phyloP scores from a whole-genome alignment of 2,329 filamentous ascomycete genomes.

The Neoscytalidium dimidiatum region DNA sequence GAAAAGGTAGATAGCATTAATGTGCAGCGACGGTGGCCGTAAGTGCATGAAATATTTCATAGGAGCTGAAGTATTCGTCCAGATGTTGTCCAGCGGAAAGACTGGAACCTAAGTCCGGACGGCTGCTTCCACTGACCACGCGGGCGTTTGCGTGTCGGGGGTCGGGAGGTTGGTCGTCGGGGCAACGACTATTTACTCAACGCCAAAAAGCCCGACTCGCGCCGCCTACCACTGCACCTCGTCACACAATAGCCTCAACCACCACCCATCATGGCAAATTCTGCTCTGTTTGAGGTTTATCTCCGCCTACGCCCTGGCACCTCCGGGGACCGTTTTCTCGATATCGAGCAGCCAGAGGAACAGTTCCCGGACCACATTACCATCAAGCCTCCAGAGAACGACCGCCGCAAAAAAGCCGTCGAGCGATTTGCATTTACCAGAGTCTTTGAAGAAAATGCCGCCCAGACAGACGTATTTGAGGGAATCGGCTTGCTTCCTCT shows the following conservation, averaged over 20 bases:
- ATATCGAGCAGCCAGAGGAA: slow-evolving; percentile 62
- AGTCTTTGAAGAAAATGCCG: slow-evolving; percentile 85
- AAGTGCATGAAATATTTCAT: too few relatives aligned
- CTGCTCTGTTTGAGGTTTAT: slow-evolving; percentile 85
- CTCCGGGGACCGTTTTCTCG: slow-evolving; percentile 69
- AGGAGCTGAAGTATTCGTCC: too few relatives aligned
- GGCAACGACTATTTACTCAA: slow-evolving; percentile 1
- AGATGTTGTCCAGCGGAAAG: too few relatives aligned
- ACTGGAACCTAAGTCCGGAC: too few relatives aligned
- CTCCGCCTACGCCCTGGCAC: slow-evolving; percentile 67
- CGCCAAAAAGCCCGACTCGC: not conserved
- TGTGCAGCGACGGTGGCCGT: too few relatives aligned
- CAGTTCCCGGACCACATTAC: slow-evolving; percentile 52
- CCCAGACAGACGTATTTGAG: slow-evolving; percentile 84
- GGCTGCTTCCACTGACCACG: not conserved
- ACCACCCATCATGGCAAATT: slow-evolving; percentile 39
- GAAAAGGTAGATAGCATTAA: too few relatives aligned
- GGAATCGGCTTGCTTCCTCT: slow-evolving; percentile 73
- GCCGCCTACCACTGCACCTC: not conserved
- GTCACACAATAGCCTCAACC: slow-evolving; percentile 24
- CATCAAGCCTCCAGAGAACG: slow-evolving; percentile 68
- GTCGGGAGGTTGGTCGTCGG: not conserved
- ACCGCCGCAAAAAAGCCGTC: slow-evolving; percentile 79
- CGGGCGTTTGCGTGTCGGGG: not conserved
- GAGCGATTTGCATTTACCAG: slow-evolving; percentile 94